Percentiles rank a stretch among this genome's conserved stretches.
These are phyloP conservation scores for Colletotrichum higginsianum DNA, from an alignment of 2,329 filamentous ascomycete species.

Conservation along the genomic window DNA sequence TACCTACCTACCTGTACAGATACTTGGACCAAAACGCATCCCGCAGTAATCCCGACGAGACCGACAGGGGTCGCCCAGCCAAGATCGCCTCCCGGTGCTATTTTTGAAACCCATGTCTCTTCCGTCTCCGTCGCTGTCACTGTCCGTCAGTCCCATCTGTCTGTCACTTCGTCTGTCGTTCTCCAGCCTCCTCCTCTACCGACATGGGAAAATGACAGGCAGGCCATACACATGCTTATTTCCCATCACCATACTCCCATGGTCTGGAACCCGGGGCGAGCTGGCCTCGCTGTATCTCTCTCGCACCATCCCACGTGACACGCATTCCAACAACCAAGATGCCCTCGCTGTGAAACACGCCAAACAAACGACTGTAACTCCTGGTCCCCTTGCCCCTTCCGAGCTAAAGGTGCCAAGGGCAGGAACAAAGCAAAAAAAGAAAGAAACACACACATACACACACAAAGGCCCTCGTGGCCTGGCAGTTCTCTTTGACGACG, in stretches of 20 bases:
- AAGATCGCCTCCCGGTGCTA: constrained; percentile 21
- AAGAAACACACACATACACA: neutral
- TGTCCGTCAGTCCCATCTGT: neutral
- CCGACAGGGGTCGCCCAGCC: neutral
- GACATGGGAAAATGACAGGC: neutral
- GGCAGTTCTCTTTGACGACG: too few species aligned
- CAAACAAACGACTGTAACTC: neutral
- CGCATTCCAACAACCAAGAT: neutral
- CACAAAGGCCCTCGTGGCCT: neutral
- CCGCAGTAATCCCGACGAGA: neutral
- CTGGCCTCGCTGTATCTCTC: too few species aligned
- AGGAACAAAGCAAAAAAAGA: neutral
- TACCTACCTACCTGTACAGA: neutral
- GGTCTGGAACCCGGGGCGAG: neutral
- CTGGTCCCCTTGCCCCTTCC: neutral
- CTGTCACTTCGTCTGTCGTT: neutral
- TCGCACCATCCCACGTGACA: neutral
- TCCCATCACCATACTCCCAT: neutral
- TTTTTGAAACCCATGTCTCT: constrained; percentile 5
- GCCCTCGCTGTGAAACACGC: neutral
- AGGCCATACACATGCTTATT: constrained; percentile 3
- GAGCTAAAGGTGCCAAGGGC: constrained; percentile 1
- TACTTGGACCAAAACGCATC: neutral
- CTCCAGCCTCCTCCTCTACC: neutral
- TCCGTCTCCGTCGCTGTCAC: neutral